These are phyloP conservation scores for Orobanche coerulescens DNA, from an alignment of 257 asterid genomes.

Conservation along the genomic window DNA sequence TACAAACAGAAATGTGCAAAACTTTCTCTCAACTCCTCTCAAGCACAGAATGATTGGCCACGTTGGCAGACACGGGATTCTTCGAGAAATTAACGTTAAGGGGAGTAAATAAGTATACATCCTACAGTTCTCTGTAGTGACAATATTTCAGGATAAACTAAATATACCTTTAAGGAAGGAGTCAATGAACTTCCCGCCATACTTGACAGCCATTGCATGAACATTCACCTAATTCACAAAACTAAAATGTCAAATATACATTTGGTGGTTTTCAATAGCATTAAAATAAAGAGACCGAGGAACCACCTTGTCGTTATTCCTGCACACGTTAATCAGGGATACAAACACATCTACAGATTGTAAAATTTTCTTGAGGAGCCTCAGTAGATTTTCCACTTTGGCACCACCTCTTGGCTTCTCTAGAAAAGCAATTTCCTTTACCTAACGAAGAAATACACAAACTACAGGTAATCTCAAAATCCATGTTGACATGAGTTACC, in stretches of 20 bases:
- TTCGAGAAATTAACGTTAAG: constrained; percentile 2
- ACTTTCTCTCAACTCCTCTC: neutral
- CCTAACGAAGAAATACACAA: constrained; percentile 31
- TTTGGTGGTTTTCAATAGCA: neutral
- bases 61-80: neutral
- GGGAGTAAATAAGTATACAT: neutral
- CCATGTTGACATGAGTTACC: neutral
- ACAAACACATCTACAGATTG: constrained; percentile 68
- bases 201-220: constrained; percentile 76
- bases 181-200: constrained; percentile 79
- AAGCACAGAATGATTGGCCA: neutral
- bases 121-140: constrained; percentile 4
- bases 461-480: neutral
- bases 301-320: constrained; percentile 56
- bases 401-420: constrained; percentile 51
- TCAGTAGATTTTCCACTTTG: constrained; percentile 36
- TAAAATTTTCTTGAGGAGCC: constrained; percentile 48
- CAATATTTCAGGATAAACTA: constrained; percentile 3
- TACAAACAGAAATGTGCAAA: neutral
- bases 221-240: constrained; percentile 48
- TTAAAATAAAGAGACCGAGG: neutral
- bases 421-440: constrained; percentile 46
- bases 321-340: constrained; percentile 62
- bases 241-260: constrained; percentile 18
- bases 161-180: constrained; percentile 70